Percentiles rank a stretch among this genome's conserved stretches.
Evolutionary conservation across 2,329 filamentous ascomycete genomes (phyloP).

Genomic region (Fusarium sterilihyphosum): DNA sequence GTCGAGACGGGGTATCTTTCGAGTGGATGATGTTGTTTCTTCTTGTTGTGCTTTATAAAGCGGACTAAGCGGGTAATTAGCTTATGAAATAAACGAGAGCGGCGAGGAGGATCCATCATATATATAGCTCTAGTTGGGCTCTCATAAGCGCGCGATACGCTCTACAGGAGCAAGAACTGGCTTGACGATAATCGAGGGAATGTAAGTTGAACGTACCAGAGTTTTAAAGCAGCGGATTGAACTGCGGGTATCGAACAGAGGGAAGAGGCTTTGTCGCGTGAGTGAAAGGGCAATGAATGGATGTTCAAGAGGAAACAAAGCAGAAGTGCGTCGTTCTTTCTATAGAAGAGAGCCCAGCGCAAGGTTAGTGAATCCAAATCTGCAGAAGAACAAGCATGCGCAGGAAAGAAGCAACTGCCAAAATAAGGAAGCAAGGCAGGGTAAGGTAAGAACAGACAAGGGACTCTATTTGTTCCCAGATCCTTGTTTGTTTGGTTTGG

Average conservation of each 20-base stretch:
- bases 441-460: not conserved
- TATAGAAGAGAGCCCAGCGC: constrained; percentile 22
- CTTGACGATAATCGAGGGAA: not conserved
- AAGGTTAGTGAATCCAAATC: constrained; percentile 30
- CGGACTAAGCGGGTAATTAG: constrained; percentile 47
- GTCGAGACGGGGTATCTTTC: constrained; percentile 39
- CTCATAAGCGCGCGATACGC: constrained; percentile 13
- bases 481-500: constrained; percentile 41
- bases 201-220: constrained; percentile 28
- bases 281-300: constrained; percentile 13
- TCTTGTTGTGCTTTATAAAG: constrained; percentile 35
- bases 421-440: constrained; percentile 16
- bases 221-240: constrained; percentile 11
- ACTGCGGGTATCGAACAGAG: constrained; percentile 33
- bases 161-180: not conserved
- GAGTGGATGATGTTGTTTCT: constrained; percentile 17
- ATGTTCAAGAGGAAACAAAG: constrained; percentile 39
- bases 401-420: constrained; percentile 17
- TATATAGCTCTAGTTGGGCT: constrained; percentile 8
- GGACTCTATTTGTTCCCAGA: constrained; percentile 25
- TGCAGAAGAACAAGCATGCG: constrained; percentile 28
- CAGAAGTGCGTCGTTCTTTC: constrained; percentile 38
- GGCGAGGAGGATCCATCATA: constrained; percentile 40
- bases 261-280: constrained; percentile 33
- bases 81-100: constrained; percentile 41